phyloP scores from a whole-genome alignment of 176 grass and related monocot species.

The Oryza glumipatula region DNA sequence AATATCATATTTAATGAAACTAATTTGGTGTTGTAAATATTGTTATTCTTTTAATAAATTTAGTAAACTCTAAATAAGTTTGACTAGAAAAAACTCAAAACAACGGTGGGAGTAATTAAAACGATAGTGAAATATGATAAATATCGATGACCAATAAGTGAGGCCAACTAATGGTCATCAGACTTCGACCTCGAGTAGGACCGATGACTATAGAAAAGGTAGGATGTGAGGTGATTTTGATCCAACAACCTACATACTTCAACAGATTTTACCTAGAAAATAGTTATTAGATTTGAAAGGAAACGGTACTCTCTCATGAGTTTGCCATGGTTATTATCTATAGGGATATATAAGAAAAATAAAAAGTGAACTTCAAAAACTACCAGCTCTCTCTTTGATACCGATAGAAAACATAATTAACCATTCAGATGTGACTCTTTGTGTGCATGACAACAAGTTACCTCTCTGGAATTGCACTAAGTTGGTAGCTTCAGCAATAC shows the following conservation, averaged over 20 bases:
- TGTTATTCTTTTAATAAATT: too few species aligned
- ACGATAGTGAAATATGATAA: not conserved
- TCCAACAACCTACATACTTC: not conserved
- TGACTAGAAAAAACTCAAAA: not conserved
- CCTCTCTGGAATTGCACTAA: not conserved
- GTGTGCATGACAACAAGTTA: not conserved
- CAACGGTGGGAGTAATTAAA: not conserved
- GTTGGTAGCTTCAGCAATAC: not conserved
- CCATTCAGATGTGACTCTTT: not conserved
- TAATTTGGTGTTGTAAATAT: too few species aligned
- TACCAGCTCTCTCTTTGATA: not conserved
- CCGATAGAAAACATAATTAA: not conserved
- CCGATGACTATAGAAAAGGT: too few species aligned
- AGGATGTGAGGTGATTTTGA: not conserved
- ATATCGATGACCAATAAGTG: not conserved
- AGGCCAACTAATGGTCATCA: not conserved
- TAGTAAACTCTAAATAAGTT: too few species aligned
- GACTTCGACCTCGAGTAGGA: not conserved
- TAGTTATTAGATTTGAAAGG: not conserved
- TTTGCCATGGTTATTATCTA: not conserved
- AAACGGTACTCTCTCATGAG: not conserved
- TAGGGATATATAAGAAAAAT: not conserved
- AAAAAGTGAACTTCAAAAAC: not conserved
- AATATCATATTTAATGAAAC: too few species aligned
- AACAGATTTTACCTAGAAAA: not conserved